A percentile compares a stretch with the other conserved stretches of the same genome.
These are phyloP conservation scores for Zalerion maritima DNA, from an alignment of 495 filamentous ascomycete genomes.

Conservation along the genomic window DNA sequence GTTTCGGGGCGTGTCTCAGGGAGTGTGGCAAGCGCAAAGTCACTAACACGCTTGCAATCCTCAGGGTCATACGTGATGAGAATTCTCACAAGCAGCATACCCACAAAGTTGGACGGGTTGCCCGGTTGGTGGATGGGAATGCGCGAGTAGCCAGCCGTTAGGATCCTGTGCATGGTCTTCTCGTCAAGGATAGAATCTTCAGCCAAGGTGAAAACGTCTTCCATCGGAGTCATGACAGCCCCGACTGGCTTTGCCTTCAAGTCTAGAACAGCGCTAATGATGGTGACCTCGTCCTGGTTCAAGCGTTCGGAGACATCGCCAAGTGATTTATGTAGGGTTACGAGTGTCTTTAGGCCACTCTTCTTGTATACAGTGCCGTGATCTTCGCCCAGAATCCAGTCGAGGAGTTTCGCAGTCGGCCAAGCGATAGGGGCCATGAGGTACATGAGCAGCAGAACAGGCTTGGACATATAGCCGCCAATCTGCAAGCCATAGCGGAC, in stretches of 20 bases:
- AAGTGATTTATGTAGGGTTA: slow-evolving; percentile 82
- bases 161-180: slow-evolving; percentile 77
- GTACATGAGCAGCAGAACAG: slow-evolving; percentile 84
- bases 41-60: slow-evolving; percentile 66
- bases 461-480: slow-evolving; percentile 83
- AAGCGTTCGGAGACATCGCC: slow-evolving; percentile 77
- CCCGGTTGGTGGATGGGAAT: slow-evolving; percentile 87
- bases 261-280: slow-evolving; percentile 92
- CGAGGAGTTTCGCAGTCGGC: slow-evolving; percentile 81
- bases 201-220: slow-evolving; percentile 90
- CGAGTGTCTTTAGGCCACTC: slow-evolving; percentile 62
- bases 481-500: slow-evolving; percentile 96
- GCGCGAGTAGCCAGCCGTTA: slow-evolving; percentile 84
- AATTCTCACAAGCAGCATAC: slow-evolving; percentile 96
- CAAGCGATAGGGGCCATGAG: slow-evolving; percentile 73
- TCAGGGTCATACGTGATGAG: slow-evolving; percentile 97
- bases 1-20: slow-evolving; percentile 92
- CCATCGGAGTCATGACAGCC: slow-evolving; percentile 95
- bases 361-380: slow-evolving; percentile 95
- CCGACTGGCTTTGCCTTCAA: slow-evolving; percentile 92
- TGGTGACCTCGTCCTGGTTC: slow-evolving; percentile 95
- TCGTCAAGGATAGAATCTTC: slow-evolving; percentile 85
- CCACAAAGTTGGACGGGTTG: slow-evolving; percentile 75
- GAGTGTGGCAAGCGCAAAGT: slow-evolving; percentile 84
- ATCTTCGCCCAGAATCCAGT: slow-evolving; percentile 76